Evolutionary conservation across 768 basidiomycete genomes (phyloP), one percentile per base, ranked within the genome.

Genomic region (Dioszegia hungarica): DNA sequence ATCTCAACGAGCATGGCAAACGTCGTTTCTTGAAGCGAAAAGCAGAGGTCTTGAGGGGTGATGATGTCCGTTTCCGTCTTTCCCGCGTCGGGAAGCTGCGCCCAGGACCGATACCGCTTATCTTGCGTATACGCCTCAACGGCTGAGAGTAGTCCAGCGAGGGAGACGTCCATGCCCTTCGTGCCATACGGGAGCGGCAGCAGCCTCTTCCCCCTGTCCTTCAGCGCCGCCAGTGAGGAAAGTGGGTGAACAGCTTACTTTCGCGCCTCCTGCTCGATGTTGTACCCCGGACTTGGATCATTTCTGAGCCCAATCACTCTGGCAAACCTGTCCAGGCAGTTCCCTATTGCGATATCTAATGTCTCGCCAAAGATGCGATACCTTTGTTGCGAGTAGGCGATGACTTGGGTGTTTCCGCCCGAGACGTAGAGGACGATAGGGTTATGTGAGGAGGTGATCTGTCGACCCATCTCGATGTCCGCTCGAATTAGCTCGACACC

Each of bases 311-410:
- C 87, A 51, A 99, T 89, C 12, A 94, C 90, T 43, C 95, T 81
- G 1, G 95, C 95, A 68, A 99, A 99, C 10, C 95, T 86, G 75
- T 99, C 95, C 22, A 99, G 80, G 73, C 95, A 98, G 74, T 99
- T 99, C 34, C 95, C 95, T 31, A 98, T 92, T n/a, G 95, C 95
- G 55, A 99, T 98, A 71, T 99, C 95, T 53, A 99, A 82, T 1
- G 95, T 98, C 78, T 99, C 95, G 15, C 95, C 95, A 70, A 99
- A 99, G 59, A 99, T 99, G 39, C 95, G 85, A 75, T 99, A 99
- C 61, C 92, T 85, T 75, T 98, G 92, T 57, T 88, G 86, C 20
- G 93, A 98, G 76, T 99, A 99, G 1, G 95, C 95, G 67, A 99
- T 98, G 15, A 99, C 93, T 77, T 99, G 95, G 0, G 95, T 98